Conservation (phyloP, 179 eudicot genomes). For the Carnegiea gigantea region DNA sequence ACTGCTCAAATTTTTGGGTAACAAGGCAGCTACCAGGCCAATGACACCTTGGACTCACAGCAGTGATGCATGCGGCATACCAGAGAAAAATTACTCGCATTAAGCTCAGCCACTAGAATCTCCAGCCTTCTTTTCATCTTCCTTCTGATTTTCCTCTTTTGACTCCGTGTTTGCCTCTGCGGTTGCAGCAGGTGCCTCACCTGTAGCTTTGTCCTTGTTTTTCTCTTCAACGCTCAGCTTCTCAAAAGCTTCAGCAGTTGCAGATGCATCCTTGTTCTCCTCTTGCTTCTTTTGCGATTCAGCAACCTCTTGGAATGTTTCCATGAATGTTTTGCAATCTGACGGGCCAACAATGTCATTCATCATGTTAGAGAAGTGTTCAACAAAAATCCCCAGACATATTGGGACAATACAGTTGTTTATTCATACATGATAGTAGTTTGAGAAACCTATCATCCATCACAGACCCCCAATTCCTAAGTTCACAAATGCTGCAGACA, state of each 20-base stretch:
- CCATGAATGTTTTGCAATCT: conserved; percentile 74
- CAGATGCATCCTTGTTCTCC: conserved; percentile 53
- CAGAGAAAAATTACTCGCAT: background rate
- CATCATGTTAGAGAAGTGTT: background rate
- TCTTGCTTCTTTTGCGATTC: conserved; percentile 57
- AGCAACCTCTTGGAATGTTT: conserved; percentile 58
- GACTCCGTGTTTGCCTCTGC: conserved; percentile 28
- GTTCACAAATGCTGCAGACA: background rate
- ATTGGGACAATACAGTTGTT: background rate
- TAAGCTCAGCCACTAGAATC: conserved; percentile 33
- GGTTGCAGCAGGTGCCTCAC: conserved; percentile 21
- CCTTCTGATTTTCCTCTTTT: conserved; percentile 32
- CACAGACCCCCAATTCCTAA: background rate
- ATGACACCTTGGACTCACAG: background rate
- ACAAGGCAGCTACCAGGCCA: conserved; percentile 10
- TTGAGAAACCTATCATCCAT: background rate
- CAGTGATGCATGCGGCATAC: background rate
- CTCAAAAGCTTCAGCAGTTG: conserved; percentile 60
- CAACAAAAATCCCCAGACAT: background rate
- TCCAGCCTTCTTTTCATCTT: conserved; percentile 26
- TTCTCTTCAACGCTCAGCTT: conserved; percentile 56
- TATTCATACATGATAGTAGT: background rate
- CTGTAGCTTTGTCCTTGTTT: conserved; percentile 28
- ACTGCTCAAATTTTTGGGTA: conserved; percentile 15
- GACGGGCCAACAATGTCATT: background rate